Evolutionary conservation across 225 moss, liverwort and hornwort genomes (phyloP).

Genomic region (Rhytidiadelphus loreus): DNA sequence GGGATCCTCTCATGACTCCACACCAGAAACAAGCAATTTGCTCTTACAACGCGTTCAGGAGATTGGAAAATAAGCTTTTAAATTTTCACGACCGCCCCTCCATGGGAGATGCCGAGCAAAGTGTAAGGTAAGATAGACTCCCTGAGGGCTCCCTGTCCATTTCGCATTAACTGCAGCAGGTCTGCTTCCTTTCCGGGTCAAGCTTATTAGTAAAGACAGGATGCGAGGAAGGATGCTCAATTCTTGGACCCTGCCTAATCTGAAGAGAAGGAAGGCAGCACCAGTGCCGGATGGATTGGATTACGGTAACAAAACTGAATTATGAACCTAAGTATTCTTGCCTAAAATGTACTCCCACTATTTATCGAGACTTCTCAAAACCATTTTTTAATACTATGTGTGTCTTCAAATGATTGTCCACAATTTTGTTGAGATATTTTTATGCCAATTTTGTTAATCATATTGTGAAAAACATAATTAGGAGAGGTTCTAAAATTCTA

Average conservation of each 20-base stretch:
- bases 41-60: background rate
- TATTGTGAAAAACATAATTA: too few relatives aligned
- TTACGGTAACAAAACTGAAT: too few relatives aligned
- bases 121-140: background rate
- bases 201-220: too few relatives aligned
- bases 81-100: background rate
- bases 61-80: background rate
- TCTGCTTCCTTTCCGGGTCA: background rate
- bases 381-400: too few relatives aligned
- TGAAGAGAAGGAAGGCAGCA: background rate
- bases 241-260: too few relatives aligned
- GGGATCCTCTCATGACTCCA: background rate
- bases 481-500: too few relatives aligned
- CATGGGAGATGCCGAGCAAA: background rate
- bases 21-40: background rate
- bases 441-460: too few relatives aligned
- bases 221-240: background rate
- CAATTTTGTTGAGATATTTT: too few relatives aligned
- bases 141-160: background rate
- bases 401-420: too few relatives aligned
- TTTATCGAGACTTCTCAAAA: too few relatives aligned
- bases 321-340: fast-evolving
- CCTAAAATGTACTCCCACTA: background rate
- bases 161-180: background rate
- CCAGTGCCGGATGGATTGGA: background rate